A percentile compares a stretch with the other conserved stretches of the same genome.
Conservation (phyloP, 441 rosid genomes). For the Aleurites moluccanus region DNA sequence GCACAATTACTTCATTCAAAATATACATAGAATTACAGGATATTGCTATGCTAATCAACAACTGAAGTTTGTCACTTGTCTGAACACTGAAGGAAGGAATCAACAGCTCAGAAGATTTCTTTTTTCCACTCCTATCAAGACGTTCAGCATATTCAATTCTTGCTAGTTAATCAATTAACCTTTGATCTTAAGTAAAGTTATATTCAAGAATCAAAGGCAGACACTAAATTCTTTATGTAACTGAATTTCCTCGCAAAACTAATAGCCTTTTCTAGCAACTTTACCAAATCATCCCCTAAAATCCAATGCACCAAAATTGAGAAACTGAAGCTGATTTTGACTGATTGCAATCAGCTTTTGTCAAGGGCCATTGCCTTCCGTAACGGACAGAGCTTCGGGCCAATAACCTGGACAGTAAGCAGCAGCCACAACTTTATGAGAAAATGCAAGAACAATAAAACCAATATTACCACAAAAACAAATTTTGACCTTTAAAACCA, state of each 20-base stretch:
- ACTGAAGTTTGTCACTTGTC: too few relatives aligned
- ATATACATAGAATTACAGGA: background rate
- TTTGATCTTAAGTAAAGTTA: background rate
- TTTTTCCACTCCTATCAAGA: background rate
- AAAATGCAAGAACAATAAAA: background rate
- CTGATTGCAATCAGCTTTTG: background rate
- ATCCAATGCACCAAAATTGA: background rate
- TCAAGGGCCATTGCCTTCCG: background rate
- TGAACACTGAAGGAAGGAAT: slow-evolving; percentile 9
- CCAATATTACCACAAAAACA: slow-evolving; percentile 1
- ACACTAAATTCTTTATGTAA: background rate
- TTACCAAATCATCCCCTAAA: background rate
- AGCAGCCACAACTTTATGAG: background rate
- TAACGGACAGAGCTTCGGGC: background rate
- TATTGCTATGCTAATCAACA: slow-evolving; percentile 7
- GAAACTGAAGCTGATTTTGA: background rate
- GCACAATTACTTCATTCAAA: background rate
- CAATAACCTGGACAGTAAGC: background rate
- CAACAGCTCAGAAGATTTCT: background rate
- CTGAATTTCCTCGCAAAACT: background rate
- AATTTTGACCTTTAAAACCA: background rate
- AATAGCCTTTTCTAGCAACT: slow-evolving; percentile 5
- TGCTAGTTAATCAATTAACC: slow-evolving; percentile 2
- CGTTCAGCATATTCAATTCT: slow-evolving; percentile 22
- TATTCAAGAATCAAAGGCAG: slow-evolving; percentile 7